phyloP scores from a whole-genome alignment of 2,329 filamentous ascomycete genomes.

The Cladosporium cucumerinum region DNA sequence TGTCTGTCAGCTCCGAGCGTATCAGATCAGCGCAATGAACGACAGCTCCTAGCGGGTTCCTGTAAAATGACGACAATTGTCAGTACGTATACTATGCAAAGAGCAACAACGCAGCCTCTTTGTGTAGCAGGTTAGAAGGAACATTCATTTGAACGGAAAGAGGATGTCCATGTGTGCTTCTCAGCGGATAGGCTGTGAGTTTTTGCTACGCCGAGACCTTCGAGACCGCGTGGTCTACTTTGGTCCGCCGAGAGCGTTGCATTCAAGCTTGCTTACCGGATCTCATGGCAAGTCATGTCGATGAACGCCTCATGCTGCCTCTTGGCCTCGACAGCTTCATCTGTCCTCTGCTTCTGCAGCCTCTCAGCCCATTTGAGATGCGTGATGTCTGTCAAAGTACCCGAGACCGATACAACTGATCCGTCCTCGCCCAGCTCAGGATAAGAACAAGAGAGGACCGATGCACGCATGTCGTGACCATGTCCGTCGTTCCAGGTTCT shows the following conservation, averaged over 20 bases:
- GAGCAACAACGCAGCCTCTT: background rate
- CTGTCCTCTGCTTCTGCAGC: slow-evolving; percentile 37
- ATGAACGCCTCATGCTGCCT: slow-evolving; percentile 47
- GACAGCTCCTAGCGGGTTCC: slow-evolving; percentile 37
- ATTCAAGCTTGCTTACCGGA: background rate
- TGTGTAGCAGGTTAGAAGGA: background rate
- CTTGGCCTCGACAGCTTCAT: slow-evolving; percentile 43
- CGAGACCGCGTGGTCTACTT: too few species aligned
- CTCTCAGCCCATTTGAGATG: slow-evolving; percentile 45
- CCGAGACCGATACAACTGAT: slow-evolving; percentile 39
- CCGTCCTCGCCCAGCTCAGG: slow-evolving; percentile 27
- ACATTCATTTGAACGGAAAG: background rate
- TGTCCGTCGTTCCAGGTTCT: slow-evolving; percentile 28
- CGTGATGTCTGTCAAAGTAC: slow-evolving; percentile 45
- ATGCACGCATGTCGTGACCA: slow-evolving; percentile 16
- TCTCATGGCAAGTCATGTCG: slow-evolving; percentile 40
- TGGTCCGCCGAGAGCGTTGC: background rate
- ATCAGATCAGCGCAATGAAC: slow-evolving; percentile 45
- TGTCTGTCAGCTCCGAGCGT: slow-evolving; percentile 26
- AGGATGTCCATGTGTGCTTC: background rate
- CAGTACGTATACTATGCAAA: slow-evolving; percentile 18
- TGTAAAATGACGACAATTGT: background rate
- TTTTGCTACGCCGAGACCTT: background rate
- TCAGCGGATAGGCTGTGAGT: background rate
- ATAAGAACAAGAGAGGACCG: slow-evolving; percentile 25